phyloP scores from a whole-genome alignment of 768 basidiomycete species.

The Hypholoma sublateritium region DNA sequence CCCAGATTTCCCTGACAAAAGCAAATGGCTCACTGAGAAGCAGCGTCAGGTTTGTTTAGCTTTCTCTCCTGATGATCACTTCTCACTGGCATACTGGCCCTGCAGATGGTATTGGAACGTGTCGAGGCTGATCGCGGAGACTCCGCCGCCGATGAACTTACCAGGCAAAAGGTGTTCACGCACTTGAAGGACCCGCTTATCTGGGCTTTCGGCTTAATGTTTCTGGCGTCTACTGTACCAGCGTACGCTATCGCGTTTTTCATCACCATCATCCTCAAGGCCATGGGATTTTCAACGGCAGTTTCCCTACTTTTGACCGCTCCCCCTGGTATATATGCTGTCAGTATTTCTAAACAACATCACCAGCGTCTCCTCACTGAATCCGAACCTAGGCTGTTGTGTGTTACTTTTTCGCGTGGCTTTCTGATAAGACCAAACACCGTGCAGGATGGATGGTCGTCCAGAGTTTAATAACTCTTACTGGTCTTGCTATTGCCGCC shows the following conservation, averaged over 20 bases:
- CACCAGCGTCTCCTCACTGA: not conserved
- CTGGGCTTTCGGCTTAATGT: constrained; percentile 39
- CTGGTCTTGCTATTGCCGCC: constrained; percentile 31
- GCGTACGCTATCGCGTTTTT: constrained; percentile 21
- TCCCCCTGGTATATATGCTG: constrained; percentile 17
- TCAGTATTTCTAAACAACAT: constrained; percentile 14
- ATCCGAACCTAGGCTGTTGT: constrained; percentile 27
- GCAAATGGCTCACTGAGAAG: constrained; percentile 32
- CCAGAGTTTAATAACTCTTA: constrained; percentile 31
- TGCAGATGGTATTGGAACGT: constrained; percentile 30
- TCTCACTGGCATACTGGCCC: not conserved
- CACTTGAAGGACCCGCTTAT: constrained; percentile 36
- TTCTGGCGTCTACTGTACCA: constrained; percentile 26
- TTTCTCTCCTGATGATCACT: not conserved
- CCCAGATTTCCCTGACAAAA: constrained; percentile 35
- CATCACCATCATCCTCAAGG: constrained; percentile 18
- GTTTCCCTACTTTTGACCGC: constrained; percentile 17
- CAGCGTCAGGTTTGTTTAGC: constrained; percentile 29
- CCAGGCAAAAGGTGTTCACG: constrained; percentile 25
- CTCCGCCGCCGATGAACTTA: constrained; percentile 34
- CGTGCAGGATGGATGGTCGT: constrained; percentile 33
- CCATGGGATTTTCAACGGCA: constrained; percentile 17
- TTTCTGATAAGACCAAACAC: constrained; percentile 34
- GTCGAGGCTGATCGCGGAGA: constrained; percentile 40
- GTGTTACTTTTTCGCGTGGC: constrained; percentile 35